Base-by-base conservation (phyloP, 768 basidiomycete genomes). In the Tricholoma hemisulphureum region DNA sequence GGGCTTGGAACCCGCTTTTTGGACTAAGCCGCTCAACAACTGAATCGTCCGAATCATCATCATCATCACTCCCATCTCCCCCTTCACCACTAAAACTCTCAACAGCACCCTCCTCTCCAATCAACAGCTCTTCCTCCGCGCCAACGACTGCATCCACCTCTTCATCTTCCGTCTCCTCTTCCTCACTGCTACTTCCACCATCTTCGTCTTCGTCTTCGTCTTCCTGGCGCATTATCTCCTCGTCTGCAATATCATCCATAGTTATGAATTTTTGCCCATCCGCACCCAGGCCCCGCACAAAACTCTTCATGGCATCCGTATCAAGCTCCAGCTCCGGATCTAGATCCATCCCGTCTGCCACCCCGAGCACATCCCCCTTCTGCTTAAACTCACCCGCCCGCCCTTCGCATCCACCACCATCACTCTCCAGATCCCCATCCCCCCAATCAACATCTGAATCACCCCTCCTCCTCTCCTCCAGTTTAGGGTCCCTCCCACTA, bases 231-330 rank as follows among this genome's bases (percentile, higher is more conserved):
- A 87, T 86, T 1, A 79, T 75, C 18, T 72, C 63, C 1, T 72
- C 78, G 67, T 88, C 87, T 46, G 73, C 79, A 20, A 90, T 63
- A 70, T 92, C 89, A 63, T 85, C 87, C 72, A 85, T 83, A n/a
- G 85, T 86, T 46, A 81, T 70, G 59, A 79, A 79, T 55, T 53
- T 55, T 21, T 50, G 52, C 13, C 58, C 67, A 55, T 48, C 67
- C 20, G 28, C 60, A 14, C 59, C 28, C 61, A 66, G 58, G 2
- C 64, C 53, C 21, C 56, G 51, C 31, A 63, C 69, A 21, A 80
- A 61, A 53, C 77, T 75, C 58, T 72, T 53, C 86, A 89, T 82
- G 20, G 82, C 83, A 2, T 69, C 66, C 43, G 75, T 39, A 61
- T 79, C 75, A 9, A 79, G 37, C 8, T 77, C 77, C 39, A 85